phyloP scores from a whole-genome alignment of 2,329 filamentous ascomycete genomes.

The Verticillium longisporum region DNA sequence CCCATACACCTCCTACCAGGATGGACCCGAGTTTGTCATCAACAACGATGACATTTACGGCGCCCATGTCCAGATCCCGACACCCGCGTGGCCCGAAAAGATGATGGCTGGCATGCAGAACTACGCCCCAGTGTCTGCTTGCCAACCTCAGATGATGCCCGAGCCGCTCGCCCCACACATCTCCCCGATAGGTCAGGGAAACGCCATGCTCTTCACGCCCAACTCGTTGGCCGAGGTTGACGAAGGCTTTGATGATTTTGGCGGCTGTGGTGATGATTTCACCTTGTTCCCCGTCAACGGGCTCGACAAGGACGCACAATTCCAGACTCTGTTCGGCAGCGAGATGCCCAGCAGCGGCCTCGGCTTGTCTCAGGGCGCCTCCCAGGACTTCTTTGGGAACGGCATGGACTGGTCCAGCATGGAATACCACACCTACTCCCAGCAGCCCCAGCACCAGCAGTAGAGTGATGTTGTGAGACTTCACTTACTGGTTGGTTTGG shows the following conservation, averaged over 20 bases:
- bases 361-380: slow-evolving; percentile 45
- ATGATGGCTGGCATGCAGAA: slow-evolving; percentile 6
- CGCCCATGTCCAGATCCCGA: slow-evolving; percentile 49
- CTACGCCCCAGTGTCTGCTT: slow-evolving; percentile 24
- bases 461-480: background rate
- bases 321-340: slow-evolving; percentile 37
- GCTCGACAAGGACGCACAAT: slow-evolving; percentile 31
- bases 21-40: slow-evolving; percentile 54
- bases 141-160: slow-evolving; percentile 24
- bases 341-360: slow-evolving; percentile 43
- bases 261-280: slow-evolving; percentile 50
- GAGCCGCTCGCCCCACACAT: slow-evolving; percentile 43
- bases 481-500: background rate
- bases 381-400: slow-evolving; percentile 41
- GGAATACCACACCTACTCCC: slow-evolving; percentile 23
- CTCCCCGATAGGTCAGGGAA: slow-evolving; percentile 62
- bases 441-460: slow-evolving; percentile 23
- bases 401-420: slow-evolving; percentile 33
- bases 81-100: slow-evolving; percentile 26
- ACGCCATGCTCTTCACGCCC: slow-evolving; percentile 63
- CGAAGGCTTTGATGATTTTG: slow-evolving; percentile 55
- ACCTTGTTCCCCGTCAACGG: slow-evolving; percentile 46
- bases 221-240: slow-evolving; percentile 55
- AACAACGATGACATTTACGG: slow-evolving; percentile 58
- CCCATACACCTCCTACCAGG: slow-evolving; percentile 52